Evolutionary conservation across 305 asterid genomes (phyloP).

Genomic region (Solanum hybrid): DNA sequence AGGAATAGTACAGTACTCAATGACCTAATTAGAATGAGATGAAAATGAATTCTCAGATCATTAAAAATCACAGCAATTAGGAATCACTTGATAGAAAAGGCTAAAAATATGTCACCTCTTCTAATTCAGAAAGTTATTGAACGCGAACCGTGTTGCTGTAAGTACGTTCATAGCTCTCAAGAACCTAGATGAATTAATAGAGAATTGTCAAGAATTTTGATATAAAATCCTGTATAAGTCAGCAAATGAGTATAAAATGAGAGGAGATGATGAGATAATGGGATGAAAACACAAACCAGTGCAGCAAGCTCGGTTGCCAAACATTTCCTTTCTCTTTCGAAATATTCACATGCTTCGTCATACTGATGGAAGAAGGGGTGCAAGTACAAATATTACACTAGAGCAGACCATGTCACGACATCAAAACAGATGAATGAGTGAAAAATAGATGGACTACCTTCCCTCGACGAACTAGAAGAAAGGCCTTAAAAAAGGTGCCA

Average conservation of each 20-base stretch:
- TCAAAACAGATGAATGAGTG: conserved; percentile 5
- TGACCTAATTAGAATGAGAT: conserved; percentile 48
- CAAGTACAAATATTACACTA: conserved; percentile 5
- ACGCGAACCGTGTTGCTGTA: conserved; percentile 98
- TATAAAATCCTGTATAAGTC: neutral
- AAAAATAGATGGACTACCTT: conserved; percentile 42
- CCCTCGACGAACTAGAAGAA: conserved; percentile 81
- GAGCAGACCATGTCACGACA: neutral
- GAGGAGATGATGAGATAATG: neutral
- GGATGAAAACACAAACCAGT: conserved; percentile 44
- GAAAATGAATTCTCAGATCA: conserved; percentile 13
- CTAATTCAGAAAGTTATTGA: conserved; percentile 93
- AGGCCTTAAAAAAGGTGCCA: conserved; percentile 90
- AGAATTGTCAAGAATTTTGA: neutral
- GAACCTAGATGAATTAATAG: conserved; percentile 48
- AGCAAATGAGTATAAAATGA: conserved; percentile 3
- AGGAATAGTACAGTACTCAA: conserved; percentile 94
- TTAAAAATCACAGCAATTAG: conserved; percentile 4
- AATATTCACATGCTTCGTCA: conserved; percentile 92
- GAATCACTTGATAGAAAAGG: neutral
- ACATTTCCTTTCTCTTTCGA: conserved; percentile 95
- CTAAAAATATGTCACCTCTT: conserved; percentile 51
- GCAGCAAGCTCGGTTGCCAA: conserved; percentile 99
- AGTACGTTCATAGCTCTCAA: conserved; percentile 98
- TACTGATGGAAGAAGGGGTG: conserved; percentile 42